Base-by-base conservation (phyloP, 331 rosid species). In the Spiraea crenata region DNA sequence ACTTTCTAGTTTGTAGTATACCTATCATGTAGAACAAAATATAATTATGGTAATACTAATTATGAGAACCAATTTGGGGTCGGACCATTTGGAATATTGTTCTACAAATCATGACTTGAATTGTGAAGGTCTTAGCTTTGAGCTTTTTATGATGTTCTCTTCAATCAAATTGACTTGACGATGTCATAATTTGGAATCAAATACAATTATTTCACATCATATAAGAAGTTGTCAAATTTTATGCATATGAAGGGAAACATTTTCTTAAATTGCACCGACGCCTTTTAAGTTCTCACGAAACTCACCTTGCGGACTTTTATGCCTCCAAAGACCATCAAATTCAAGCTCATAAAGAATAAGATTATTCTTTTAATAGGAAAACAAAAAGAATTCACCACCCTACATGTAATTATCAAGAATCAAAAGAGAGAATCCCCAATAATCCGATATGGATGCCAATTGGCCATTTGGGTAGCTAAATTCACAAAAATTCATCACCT, bases 101-200 rank as follows among this genome's bases (percentile, higher is more conserved):
- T 35, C 45, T 1, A 37, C 14, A 19, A 20, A 69, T 69, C 73
- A 54, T 69, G 63, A 51, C 60, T 20, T 25, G 54, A 54, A 56
- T 55, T 5, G 44, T 54, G 54, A 40, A 73, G 34, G 39, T 8
- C 5, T 57, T 31, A 40, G 6, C 16, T 35, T 59, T 59, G 25
- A 40, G 42, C 67, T 17, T 37, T n/a, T 15, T 16, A 44, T 56
- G 45, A 56, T 70, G 15, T 57, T 13, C 35, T 5, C 66, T 57
- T 20, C n/a, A 44, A 47, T 7, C 20, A 57, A 64, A 46, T 56
- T 70, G 56, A 31, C 55, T 44, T 61, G 44, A 40, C 37, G 42
- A 59, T 37, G 64, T 15, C 37, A 59, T 42, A 59, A 59, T 37
- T 59, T 4, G 35, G 9, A 37, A 44, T 59, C 64, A 59, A 59